A percentile compares a stretch with the other conserved stretches of the same genome.
These are phyloP conservation scores for Hymenoscyphus infarciens DNA, from an alignment of 2,329 filamentous ascomycete genomes.

Conservation along the genomic window DNA sequence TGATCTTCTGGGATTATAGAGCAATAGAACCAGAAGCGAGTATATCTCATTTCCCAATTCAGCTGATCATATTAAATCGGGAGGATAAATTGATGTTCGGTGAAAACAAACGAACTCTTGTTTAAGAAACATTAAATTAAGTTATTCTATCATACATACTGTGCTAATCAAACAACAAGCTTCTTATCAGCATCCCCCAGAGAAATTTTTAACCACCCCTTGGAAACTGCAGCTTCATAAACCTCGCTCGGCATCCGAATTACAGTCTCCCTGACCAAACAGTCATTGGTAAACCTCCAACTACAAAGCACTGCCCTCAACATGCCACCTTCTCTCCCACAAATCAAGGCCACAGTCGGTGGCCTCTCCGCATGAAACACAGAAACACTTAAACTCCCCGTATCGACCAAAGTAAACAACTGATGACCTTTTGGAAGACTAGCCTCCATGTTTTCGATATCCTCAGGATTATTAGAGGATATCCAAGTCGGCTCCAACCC, in stretches of 20 bases:
- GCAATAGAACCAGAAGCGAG: no score
- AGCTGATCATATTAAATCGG: no score
- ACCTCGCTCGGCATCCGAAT: slow-evolving; percentile 19
- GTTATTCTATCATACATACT: not conserved
- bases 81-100: not conserved
- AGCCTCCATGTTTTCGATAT: not conserved
- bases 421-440: slow-evolving; percentile 12
- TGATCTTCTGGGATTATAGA: no score
- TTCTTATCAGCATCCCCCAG: not conserved
- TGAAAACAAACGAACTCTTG: not conserved
- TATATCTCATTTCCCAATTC: no score
- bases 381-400: slow-evolving; percentile 32
- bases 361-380: slow-evolving; percentile 34
- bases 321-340: slow-evolving; percentile 35
- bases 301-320: slow-evolving; percentile 32
- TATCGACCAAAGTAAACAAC: slow-evolving; percentile 37
- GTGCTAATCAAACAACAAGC: not conserved
- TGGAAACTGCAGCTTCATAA: slow-evolving; percentile 13
- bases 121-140: not conserved
- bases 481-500: slow-evolving; percentile 22
- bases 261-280: slow-evolving; percentile 21
- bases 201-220: slow-evolving; percentile 17
- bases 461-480: slow-evolving; percentile 15
- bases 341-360: slow-evolving; percentile 32
- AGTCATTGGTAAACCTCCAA: slow-evolving; percentile 20